Evolutionary conservation across 257 asterid species (phyloP).

Genomic region (Gentiana dahurica): DNA sequence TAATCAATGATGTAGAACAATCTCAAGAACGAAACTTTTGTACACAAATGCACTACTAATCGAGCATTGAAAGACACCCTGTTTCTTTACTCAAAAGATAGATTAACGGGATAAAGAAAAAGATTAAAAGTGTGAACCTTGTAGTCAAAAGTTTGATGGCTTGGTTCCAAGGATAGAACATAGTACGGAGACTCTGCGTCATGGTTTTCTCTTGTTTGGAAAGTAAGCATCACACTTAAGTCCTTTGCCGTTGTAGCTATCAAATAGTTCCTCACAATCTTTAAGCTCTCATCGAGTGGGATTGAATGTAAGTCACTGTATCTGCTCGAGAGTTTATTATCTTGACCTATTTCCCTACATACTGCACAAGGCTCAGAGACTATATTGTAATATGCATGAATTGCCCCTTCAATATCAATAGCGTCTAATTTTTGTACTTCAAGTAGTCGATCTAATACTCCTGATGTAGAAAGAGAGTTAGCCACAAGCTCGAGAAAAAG

Average conservation of each 20-base stretch:
- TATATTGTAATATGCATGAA: conserved; percentile 77
- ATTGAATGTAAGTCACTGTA: conserved; percentile 53
- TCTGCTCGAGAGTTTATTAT: conserved; percentile 25
- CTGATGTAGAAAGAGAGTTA: conserved; percentile 53
- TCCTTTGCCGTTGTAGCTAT: conserved; percentile 96
- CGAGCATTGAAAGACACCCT: neutral
- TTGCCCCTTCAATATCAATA: conserved; percentile 83
- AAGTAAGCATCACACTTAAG: conserved; percentile 85
- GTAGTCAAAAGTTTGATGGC: conserved; percentile 65
- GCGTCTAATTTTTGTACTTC: conserved; percentile 81
- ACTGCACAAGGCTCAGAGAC: conserved; percentile 58
- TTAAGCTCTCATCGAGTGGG: conserved; percentile 48
- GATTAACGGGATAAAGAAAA: neutral
- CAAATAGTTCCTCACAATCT: conserved; percentile 65
- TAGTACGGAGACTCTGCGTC: conserved; percentile 34
- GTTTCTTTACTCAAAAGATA: neutral
- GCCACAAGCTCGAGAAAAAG: conserved; percentile 60
- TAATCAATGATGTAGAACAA: neutral
- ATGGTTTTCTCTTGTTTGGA: conserved; percentile 37
- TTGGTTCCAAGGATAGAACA: conserved; percentile 48
- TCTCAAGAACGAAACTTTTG: too few species aligned
- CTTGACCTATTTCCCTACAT: conserved; percentile 35
- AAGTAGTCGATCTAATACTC: conserved; percentile 60
- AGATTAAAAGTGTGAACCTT: conserved; percentile 42
- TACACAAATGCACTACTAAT: neutral